Percentiles rank a stretch among this genome's conserved stretches.
phyloP scores from a whole-genome alignment of 2,329 filamentous ascomycete genomes.

The Penicillium griseofulvum region DNA sequence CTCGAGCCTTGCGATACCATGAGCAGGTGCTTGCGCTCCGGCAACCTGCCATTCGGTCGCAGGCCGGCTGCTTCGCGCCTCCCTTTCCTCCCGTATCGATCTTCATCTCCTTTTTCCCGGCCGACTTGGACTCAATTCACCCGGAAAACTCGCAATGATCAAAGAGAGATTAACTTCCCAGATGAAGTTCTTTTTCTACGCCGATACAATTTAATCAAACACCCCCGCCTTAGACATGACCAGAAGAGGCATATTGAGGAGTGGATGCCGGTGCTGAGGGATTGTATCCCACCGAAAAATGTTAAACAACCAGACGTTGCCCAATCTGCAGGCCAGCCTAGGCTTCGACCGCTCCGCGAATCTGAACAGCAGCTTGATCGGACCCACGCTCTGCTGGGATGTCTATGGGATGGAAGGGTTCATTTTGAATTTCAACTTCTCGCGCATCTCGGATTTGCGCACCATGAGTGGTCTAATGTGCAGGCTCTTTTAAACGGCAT shows the following conservation, averaged over 20 bases:
- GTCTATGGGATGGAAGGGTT: conserved; percentile 32
- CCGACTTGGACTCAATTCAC: conserved; percentile 2
- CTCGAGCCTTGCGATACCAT: conserved; percentile 40
- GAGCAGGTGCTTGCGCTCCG: conserved; percentile 40
- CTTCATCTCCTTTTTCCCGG: conserved; percentile 6
- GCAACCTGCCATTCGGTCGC: conserved; percentile 36
- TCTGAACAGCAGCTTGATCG: conserved; percentile 22
- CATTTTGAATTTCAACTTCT: conserved; percentile 37
- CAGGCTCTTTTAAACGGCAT: conserved; percentile 39
- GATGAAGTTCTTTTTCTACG: conserved; percentile 22
- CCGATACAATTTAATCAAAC: conserved; percentile 14
- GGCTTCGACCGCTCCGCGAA: conserved; percentile 10
- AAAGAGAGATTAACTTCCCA: conserved; percentile 10
- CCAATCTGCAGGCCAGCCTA: conserved; percentile 3
- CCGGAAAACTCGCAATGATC: not conserved
- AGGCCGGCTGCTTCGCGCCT: conserved; percentile 20
- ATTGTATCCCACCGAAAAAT: conserved; percentile 28
- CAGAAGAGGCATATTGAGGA: conserved; percentile 25
- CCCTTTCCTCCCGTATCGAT: conserved; percentile 10
- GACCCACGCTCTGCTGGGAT: conserved; percentile 30
- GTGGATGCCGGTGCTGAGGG: conserved; percentile 38
- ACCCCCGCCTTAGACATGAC: conserved; percentile 13
- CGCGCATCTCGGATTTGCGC: conserved; percentile 38
- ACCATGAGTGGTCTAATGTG: conserved; percentile 43
- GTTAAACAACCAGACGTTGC: not conserved